Conservation (phyloP, 805 yeast species). For the Candida ulmi region DNA sequence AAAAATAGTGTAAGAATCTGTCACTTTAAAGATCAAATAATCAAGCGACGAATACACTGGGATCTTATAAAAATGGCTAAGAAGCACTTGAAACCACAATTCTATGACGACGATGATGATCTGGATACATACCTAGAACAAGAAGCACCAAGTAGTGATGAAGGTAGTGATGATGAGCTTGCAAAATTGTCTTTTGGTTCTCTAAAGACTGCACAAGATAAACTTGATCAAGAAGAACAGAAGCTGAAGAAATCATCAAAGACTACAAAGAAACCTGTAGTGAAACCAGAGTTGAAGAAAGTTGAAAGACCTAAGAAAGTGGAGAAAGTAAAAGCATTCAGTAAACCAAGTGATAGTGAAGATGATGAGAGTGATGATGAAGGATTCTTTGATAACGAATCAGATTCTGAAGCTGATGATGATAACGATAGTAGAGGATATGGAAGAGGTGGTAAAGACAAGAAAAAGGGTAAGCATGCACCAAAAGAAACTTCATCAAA, state of each 20-base stretch:
- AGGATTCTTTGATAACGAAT: slow-evolving; percentile 36
- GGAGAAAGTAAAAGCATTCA: slow-evolving; percentile 9
- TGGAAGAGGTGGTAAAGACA: slow-evolving; percentile 17
- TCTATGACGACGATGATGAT: slow-evolving; percentile 18
- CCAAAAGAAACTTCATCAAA: slow-evolving; percentile 79
- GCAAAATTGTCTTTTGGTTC: slow-evolving; percentile 60
- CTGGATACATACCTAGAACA: slow-evolving; percentile 10
- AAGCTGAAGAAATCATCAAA: slow-evolving; percentile 2
- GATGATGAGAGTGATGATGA: slow-evolving; percentile 15
- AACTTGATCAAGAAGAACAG: slow-evolving; percentile 21
- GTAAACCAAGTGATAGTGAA: slow-evolving; percentile 10
- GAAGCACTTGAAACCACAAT: slow-evolving; percentile 12
- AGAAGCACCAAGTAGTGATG: slow-evolving; percentile 4
- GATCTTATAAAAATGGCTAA: slow-evolving; percentile 13
- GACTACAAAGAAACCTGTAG: not conserved
- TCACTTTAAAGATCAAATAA: too few species aligned
- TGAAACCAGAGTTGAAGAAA: not conserved
- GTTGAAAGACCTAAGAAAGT: not conserved
- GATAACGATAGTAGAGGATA: slow-evolving; percentile 18
- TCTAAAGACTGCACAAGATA: slow-evolving; percentile 52
- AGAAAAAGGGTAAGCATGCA: slow-evolving; percentile 66
- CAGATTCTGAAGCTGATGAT: slow-evolving; percentile 18
- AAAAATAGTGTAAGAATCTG: not conserved
- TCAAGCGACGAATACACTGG: too few species aligned
- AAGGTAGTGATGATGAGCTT: slow-evolving; percentile 35